Evolutionary conservation across 331 rosid species (phyloP), one percentile per base, ranked within the genome.

Genomic region (Stylosanthes scabra): DNA sequence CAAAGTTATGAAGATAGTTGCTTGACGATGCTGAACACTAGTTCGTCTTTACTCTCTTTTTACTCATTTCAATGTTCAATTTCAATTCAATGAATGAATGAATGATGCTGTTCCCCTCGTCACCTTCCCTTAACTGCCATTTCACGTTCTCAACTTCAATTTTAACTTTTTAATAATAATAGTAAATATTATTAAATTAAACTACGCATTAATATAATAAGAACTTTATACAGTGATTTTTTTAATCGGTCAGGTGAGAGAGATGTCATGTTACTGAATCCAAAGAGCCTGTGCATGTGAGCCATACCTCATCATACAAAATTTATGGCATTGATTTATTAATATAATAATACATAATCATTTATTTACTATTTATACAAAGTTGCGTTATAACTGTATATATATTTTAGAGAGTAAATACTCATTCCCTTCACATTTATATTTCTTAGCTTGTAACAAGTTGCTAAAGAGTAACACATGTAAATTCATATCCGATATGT

Each of bases 1-100:
- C 81, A 52, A 75, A 85, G 72, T 62, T 47, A 14, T 11, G 5
- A 34, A 34, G 39, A 34, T 34, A 34, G 3, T 7, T 52, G 16
- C 15, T 59, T 78, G n/a, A 60, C 62, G 68, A 20, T 0, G 25
- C 83, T 78, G 89, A 82, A 82, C 79, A 77, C 86, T 88, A 83
- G 58, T 83, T 88, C 85, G 79, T 84, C 87, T 60, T 3, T 72
- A 74, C 63, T 55, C 64, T 31, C n/a, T 70, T 41, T 37, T 70
- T 20, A 20, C 57, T 59, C 42, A 28, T 73, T 70, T 60, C 79
- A 73, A 41, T 75, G 59, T n/a, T n/a, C n/a, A n/a, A n/a, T n/a
- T 11, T 42, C 58, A 12, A 7, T 68, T 34, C 4, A 14, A 13
- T 50, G 56, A 66, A 34, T 34, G 39, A 34, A 66, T 67, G 52